Conservation (phyloP, 2,329 filamentous ascomycete species). For the Curvularia lunata region DNA sequence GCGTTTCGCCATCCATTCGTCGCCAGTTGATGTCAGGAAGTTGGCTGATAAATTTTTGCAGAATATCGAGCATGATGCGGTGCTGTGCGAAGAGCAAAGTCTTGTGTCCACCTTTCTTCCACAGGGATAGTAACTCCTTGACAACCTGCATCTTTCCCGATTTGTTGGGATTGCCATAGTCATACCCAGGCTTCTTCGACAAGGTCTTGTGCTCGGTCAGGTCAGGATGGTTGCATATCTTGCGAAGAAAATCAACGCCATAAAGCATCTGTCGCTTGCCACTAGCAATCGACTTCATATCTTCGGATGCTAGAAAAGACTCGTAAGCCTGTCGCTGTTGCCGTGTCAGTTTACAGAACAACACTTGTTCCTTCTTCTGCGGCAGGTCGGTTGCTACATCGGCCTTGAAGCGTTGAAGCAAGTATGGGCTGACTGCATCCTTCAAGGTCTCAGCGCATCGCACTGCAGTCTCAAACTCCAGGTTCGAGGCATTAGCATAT, state of each 20-base stretch:
- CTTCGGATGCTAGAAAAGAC: slow-evolving; percentile 78
- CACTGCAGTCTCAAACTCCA: slow-evolving; percentile 92
- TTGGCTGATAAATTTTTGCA: slow-evolving; percentile 77
- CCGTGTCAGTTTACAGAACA: slow-evolving; percentile 91
- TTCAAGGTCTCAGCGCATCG: slow-evolving; percentile 94
- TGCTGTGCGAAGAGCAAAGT: slow-evolving; percentile 92
- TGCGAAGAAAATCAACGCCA: slow-evolving; percentile 89
- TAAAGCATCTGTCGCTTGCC: slow-evolving; percentile 80
- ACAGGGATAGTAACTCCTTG: slow-evolving; percentile 82
- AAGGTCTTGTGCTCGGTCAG: slow-evolving; percentile 71
- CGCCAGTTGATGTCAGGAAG: slow-evolving; percentile 76
- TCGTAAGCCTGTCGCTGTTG: slow-evolving; percentile 82
- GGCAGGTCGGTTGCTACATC: slow-evolving; percentile 94
- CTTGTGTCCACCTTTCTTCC: slow-evolving; percentile 93
- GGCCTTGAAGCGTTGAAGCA: slow-evolving; percentile 88
- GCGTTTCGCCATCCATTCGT: slow-evolving; percentile 92
- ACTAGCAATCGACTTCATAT: slow-evolving; percentile 81
- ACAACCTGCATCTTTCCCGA: slow-evolving; percentile 98
- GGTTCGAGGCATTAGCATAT: slow-evolving; percentile 91
- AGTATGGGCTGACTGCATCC: slow-evolving; percentile 89
- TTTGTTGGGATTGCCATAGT: slow-evolving; percentile 77
- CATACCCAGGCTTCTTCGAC: slow-evolving; percentile 67
- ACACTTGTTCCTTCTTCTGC: slow-evolving; percentile 92
- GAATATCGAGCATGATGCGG: slow-evolving; percentile 92
- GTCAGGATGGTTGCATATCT: slow-evolving; percentile 98